phyloP scores from a whole-genome alignment of 2,329 filamentous ascomycete species.

The Emmonsiellopsis sp. region DNA sequence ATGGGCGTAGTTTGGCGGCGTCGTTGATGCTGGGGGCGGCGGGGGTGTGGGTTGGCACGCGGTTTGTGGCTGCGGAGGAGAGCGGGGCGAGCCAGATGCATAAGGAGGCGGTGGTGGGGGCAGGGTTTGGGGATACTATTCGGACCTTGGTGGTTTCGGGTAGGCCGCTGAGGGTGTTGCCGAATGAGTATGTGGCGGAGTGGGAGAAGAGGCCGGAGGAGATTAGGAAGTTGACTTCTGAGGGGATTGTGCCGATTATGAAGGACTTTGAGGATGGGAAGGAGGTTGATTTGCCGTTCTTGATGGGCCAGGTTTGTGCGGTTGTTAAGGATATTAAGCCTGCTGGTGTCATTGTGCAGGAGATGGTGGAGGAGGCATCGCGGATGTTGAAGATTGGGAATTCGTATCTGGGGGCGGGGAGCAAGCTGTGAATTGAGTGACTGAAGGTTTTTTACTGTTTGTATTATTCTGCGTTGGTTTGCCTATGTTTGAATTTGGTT shows the following conservation, averaged over 20 bases:
- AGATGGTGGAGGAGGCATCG: conserved; percentile 75
- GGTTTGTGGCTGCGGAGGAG: conserved; percentile 77
- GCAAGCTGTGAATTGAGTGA: conserved; percentile 32
- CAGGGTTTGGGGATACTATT: conserved; percentile 68
- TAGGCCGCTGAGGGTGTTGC: conserved; percentile 66
- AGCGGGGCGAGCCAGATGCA: conserved; percentile 72
- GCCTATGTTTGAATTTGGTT: not conserved
- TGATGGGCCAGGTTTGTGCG: conserved; percentile 91
- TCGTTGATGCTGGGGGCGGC: conserved; percentile 79
- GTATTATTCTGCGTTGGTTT: not conserved
- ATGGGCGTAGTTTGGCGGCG: conserved; percentile 70
- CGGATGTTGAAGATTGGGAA: conserved; percentile 55
- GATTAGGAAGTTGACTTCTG: conserved; percentile 64
- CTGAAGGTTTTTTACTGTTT: not conserved
- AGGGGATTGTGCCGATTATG: conserved; percentile 70
- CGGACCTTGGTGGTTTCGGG: conserved; percentile 76
- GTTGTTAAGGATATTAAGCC: conserved; percentile 69
- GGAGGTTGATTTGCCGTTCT: conserved; percentile 74
- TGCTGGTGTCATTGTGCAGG: conserved; percentile 72
- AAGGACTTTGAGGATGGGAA: conserved; percentile 73
- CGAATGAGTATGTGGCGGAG: conserved; percentile 70
- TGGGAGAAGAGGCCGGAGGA: conserved; percentile 72
- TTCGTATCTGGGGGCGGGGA: conserved; percentile 45
- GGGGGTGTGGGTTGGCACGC: conserved; percentile 89
- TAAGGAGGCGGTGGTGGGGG: conserved; percentile 74